Base-by-base conservation (phyloP, 108 stramenopile species). In the Skeletonema menzelii region DNA sequence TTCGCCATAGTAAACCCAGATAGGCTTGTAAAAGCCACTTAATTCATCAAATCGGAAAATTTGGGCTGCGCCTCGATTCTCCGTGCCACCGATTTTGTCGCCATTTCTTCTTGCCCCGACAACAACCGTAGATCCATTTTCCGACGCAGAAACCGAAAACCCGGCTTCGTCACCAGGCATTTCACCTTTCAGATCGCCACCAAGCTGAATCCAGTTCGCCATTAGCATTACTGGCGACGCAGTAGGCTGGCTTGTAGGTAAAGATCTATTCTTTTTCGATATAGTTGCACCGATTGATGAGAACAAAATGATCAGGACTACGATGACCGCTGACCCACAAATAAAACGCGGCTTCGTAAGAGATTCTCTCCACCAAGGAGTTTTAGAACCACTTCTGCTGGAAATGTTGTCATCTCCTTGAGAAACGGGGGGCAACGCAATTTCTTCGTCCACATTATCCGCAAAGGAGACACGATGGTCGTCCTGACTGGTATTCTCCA, bases 131-230 rank as follows among this genome's bases (percentile, higher is more conserved):
- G 24, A 46, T 10, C 82, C 82, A 56, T 67, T 53, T 32, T 79
- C 73, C 31, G 82, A 82, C 4, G 58, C 49, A 37, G 82, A 79
- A 13, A 82, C 62, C 28, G 82, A 78, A 70, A 77, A 79, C 57
- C 82, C 82, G 12, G 72, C 56, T 65, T 79, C 68, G 47, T 80
- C 84, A 30, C 56, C 61, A n/a, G 49, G 49, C 35, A 38, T 49
- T 58, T 63, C 78, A 27, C 84, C 84, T 32, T 28, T 32, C 12
- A 84, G 42, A 56, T 80, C 62, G 15, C 32, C 71, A 12, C 81
- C 84, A 46, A 85, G 63, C 49, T 76, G 57, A 15, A 56, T 38
- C 74, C 78, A 76, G 42, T 53, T 53, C 0, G 40, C 15, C 14
- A 42, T 4, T 3, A 42, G 3, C 40, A 15, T 42, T 42, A 15